A percentile compares a stretch with the other conserved stretches of the same genome.
Evolutionary conservation across 306 rosid genomes (phyloP).

Genomic region (Alnus rubra): DNA sequence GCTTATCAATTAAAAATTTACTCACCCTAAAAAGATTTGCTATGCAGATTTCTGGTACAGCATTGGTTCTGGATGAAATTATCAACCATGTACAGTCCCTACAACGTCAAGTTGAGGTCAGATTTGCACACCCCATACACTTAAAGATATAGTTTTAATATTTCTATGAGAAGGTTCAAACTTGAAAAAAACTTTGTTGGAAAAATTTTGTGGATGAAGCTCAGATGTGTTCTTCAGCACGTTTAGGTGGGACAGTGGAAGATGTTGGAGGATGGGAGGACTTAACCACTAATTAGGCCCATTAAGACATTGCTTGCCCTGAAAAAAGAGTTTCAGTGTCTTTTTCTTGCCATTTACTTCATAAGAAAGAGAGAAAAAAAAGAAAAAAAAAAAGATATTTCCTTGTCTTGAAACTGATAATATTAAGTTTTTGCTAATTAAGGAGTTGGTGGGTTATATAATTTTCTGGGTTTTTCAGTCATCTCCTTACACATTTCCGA

Average conservation of each 20-base stretch:
- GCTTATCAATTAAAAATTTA: background rate
- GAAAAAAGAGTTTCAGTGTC: conserved; percentile 4
- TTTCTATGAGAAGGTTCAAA: conserved; percentile 31
- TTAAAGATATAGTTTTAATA: conserved; percentile 31
- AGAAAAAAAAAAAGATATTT: background rate
- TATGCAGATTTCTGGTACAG: conserved; percentile 88
- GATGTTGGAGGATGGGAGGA: background rate
- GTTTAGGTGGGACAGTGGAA: conserved; percentile 11
- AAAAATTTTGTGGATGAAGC: background rate
- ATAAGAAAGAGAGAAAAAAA: background rate
- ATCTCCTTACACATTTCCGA: conserved; percentile 5
- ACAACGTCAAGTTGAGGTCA: conserved; percentile 95
- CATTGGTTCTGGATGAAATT: conserved; percentile 91
- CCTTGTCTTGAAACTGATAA: background rate
- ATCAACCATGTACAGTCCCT: conserved; percentile 94
- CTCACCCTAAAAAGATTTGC: conserved; percentile 29
- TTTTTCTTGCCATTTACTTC: conserved; percentile 2
- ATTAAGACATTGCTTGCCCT: conserved; percentile 16
- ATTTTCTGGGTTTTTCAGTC: background rate
- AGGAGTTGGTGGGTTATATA: background rate
- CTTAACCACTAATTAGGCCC: conserved; percentile 1
- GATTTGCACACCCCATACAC: conserved; percentile 38
- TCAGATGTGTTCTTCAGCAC: conserved; percentile 18
- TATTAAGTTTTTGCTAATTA: background rate
- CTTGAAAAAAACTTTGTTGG: conserved; percentile 10